Conservation (phyloP, 1,139 yeast genomes). For the Insectozyma bohioensis region DNA sequence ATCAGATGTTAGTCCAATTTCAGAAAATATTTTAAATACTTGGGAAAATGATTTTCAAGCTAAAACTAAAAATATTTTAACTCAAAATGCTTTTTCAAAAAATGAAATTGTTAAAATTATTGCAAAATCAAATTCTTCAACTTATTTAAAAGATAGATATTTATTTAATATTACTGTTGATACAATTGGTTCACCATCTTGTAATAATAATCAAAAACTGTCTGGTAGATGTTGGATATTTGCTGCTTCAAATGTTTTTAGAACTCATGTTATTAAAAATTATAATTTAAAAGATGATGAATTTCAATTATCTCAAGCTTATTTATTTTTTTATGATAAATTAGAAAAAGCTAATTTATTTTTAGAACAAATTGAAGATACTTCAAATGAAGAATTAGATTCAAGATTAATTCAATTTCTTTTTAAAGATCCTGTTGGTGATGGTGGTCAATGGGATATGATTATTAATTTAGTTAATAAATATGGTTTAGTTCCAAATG, state of each 20-base stretch:
- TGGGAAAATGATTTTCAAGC: slow-evolving; percentile 54
- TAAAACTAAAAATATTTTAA: slow-evolving; percentile 57
- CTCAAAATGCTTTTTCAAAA: slow-evolving; percentile 58
- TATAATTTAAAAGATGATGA: slow-evolving; percentile 58
- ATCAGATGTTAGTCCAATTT: slow-evolving; percentile 25
- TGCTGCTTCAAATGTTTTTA: slow-evolving; percentile 73
- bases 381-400: slow-evolving; percentile 62
- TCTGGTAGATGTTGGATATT: slow-evolving; percentile 89
- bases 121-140: slow-evolving; percentile 22
- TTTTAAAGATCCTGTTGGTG: slow-evolving; percentile 62
- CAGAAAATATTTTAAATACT: slow-evolving; percentile 28
- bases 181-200: slow-evolving; percentile 62
- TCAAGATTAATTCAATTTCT: slow-evolving; percentile 67
- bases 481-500: slow-evolving; percentile 77
- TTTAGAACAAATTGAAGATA: slow-evolving; percentile 70
- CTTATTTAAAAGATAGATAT: slow-evolving; percentile 38
- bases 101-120: slow-evolving; percentile 49
- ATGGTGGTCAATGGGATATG: slow-evolving; percentile 90
- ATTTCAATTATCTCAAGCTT: slow-evolving; percentile 68
- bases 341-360: slow-evolving; percentile 61
- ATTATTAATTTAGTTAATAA: slow-evolving; percentile 69
- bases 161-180: slow-evolving; percentile 62
- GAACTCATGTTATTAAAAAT: slow-evolving; percentile 61
- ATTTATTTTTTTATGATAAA: slow-evolving; percentile 35
- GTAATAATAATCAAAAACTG: slow-evolving; percentile 64